phyloP scores from a whole-genome alignment of 2,329 filamentous ascomycete genomes.

The Lomentospora prolificans region DNA sequence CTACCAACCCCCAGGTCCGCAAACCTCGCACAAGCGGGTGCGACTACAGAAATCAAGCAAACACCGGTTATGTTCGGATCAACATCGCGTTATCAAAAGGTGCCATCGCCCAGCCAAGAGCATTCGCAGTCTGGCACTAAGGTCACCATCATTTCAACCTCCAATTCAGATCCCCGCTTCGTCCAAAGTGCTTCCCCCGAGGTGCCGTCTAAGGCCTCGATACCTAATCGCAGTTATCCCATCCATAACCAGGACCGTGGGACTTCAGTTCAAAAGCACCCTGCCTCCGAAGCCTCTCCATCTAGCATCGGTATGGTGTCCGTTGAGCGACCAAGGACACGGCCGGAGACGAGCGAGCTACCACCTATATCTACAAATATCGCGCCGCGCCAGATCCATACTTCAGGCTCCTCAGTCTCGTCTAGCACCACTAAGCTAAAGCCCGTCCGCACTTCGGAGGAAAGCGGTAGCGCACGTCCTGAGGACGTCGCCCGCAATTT shows the following conservation, averaged over 20 bases:
- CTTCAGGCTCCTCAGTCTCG: conserved; percentile 41
- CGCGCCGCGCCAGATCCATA: conserved; percentile 28
- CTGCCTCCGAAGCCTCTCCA: conserved; percentile 13
- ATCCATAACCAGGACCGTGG: neutral
- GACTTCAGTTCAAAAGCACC: neutral
- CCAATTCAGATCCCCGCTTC: conserved; percentile 20
- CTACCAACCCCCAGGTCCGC: neutral
- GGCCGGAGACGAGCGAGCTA: neutral
- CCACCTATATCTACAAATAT: neutral
- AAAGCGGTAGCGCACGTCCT: conserved; percentile 33
- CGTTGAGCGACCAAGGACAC: conserved; percentile 22
- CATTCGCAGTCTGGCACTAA: conserved; percentile 20
- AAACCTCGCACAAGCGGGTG: neutral
- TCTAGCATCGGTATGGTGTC: conserved; percentile 27
- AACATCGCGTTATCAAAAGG: conserved; percentile 10
- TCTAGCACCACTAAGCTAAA: conserved; percentile 41
- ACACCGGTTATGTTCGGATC: conserved; percentile 16
- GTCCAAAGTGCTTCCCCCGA: conserved; percentile 23
- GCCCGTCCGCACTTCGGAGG: conserved; percentile 47
- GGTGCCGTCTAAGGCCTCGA: conserved; percentile 21
- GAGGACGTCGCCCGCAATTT: conserved; percentile 59
- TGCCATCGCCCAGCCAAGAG: conserved; percentile 14
- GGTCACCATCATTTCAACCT: conserved; percentile 22
- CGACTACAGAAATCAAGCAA: neutral
- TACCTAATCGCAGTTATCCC: conserved; percentile 5